Base-by-base conservation (phyloP, 1,284 basidiomycete species). In the Caloboletus firmus region DNA sequence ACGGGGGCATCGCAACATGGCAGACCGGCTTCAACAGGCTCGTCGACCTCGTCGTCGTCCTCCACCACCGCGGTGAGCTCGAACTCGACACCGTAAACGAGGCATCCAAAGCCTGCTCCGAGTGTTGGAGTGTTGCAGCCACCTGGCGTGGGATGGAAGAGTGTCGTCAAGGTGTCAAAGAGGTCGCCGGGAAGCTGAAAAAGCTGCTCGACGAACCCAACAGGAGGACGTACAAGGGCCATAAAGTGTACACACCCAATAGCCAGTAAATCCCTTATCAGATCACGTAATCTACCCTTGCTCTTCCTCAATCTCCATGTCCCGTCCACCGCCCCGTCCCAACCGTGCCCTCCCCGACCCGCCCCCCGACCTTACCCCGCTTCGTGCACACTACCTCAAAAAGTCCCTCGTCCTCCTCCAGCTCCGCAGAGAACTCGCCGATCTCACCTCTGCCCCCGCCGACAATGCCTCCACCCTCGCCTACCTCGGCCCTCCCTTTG, bases 311-410 rank as follows among this genome's bases (percentile, higher is more conserved):
- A 2, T 18, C 12, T 2, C 41, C 44, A 53, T 58, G 49, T 40
- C 43, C 55, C 39, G 46, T 53, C 30, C 49, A 32, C 62, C 53
- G 3, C 42, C 53, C n/a, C 63, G 40, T 15, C 62, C 63, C 11
- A 30, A 9, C 55, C 40, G 12, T 46, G 18, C 58, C 15, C 49
- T 46, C 28, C 55, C 61, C 18, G 36, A 15, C 47, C 56, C 36
- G 15, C 56, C 47, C 31, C 9, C 47, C 5, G 42, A 49, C 49
- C 79, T 96, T 45, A 92, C 91, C 0, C 91, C 95, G 5, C 74
- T 95, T 30, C 85, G 93, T 37, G 93, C 93, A 1, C 95, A 98
- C 68, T 98, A 98, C 72, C 88, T 98, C 68, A 98, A 97, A 76
- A 95, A 96, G 73, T 82, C 89, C n/a, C 85, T 98, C 51, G 83